A percentile compares a stretch with the other conserved stretches of the same genome.
phyloP scores from a whole-genome alignment of 2,329 filamentous ascomycete species.

The Coniochaeta ligniaria region DNA sequence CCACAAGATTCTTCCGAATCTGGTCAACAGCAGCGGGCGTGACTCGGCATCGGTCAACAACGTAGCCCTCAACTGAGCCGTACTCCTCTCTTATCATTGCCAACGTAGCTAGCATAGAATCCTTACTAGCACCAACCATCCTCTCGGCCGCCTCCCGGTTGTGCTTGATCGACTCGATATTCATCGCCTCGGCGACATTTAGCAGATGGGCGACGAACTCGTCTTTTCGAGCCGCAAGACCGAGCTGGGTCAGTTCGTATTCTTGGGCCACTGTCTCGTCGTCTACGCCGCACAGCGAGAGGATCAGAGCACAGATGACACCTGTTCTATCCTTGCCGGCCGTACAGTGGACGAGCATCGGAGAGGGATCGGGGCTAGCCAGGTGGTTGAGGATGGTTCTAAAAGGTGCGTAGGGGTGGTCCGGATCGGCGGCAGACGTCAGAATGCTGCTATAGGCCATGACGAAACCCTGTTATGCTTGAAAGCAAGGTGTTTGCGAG shows the following conservation, averaged over 20 bases:
- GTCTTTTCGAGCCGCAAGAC: constrained; percentile 46
- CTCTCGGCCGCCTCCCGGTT: constrained; percentile 35
- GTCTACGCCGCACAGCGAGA: constrained; percentile 55
- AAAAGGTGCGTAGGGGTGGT: constrained; percentile 47
- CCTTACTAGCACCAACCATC: constrained; percentile 39
- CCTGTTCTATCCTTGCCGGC: constrained; percentile 75
- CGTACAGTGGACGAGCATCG: constrained; percentile 64
- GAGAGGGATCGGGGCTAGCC: constrained; percentile 28
- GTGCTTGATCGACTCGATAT: constrained; percentile 34
- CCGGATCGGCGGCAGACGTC: constrained; percentile 33
- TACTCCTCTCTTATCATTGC: constrained; percentile 51
- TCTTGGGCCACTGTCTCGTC: constrained; percentile 56
- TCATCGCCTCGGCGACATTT: constrained; percentile 22
- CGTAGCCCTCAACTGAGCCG: constrained; percentile 58
- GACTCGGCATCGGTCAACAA: constrained; percentile 51
- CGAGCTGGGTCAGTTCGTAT: constrained; percentile 60
- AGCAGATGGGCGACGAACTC: constrained; percentile 43
- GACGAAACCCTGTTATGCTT: constrained; percentile 45
- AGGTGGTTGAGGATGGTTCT: constrained; percentile 48
- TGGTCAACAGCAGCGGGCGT: constrained; percentile 44
- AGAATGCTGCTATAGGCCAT: constrained; percentile 58
- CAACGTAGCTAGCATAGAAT: constrained; percentile 40
- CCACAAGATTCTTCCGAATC: constrained; percentile 42
- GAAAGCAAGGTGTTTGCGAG: neutral
- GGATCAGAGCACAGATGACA: constrained; percentile 58